Base-by-base conservation (phyloP, 768 basidiomycete species). In the Lentinula edodes region DNA sequence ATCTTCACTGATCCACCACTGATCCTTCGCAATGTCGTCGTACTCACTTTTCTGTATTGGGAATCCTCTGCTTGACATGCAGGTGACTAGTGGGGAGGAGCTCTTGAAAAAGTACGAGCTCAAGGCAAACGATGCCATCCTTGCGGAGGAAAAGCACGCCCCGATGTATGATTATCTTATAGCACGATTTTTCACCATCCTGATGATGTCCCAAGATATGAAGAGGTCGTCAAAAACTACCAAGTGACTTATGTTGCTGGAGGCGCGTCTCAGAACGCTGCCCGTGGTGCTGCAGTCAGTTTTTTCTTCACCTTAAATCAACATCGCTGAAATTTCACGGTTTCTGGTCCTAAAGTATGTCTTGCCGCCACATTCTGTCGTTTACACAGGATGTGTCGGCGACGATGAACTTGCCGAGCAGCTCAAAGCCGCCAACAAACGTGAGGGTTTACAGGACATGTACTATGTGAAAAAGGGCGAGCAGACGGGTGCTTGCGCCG, bases 41-140 rank as follows among this genome's bases (percentile, higher is more conserved):
- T 51, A 60, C 78, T 72, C 80, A 48, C 76, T 98, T 51, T 93
- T 98, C 77, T 92, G 88, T 78, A 78, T 98, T 77, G 96, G 96
- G 46, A 98, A 98, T 76, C 96, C 96, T 68, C 82, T 98, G 71
- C 89, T 98, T 55, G 95, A 99, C 74, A 90, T 99, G 78, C 95
- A 96, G 76, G 93, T 96, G 70, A 85, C 78, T 64, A 82, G 92
- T 64, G 93, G 91, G 54, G 93, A 95, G 71, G 80, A 80, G 36
- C 82, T 98, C 45, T 80, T 98, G 61, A 78, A 89, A 69, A 98
- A 97, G 75, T 99, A 98, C 71, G 83, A 76, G 62, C 84, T 99
- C 69, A 92, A 93, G 71, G 81, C 94, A 58, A 95, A 99, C 79
- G 92, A 99, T 73, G 96, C 97, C 51, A 95, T 98, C 74, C 83